These are phyloP conservation scores for Chionographis japonica DNA, from an alignment of 106 monocot species.

Conservation along the genomic window DNA sequence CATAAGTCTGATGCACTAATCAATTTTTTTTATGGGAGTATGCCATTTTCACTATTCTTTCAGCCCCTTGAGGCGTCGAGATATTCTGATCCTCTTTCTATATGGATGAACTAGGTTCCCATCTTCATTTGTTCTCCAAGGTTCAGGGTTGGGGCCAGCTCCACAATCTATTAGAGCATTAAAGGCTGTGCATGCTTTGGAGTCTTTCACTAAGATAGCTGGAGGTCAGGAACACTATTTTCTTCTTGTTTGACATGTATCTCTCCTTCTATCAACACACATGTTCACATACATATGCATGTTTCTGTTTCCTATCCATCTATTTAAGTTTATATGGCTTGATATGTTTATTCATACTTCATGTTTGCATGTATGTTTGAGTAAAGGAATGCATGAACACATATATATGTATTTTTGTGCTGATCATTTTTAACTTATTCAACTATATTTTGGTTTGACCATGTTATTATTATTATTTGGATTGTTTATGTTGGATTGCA, in stretches of 20 bases:
- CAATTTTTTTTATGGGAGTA: background rate
- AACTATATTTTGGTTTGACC: too few species aligned
- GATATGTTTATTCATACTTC: too few species aligned
- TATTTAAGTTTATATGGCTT: too few species aligned
- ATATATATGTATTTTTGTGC: too few species aligned
- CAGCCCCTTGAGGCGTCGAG: background rate
- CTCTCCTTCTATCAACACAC: background rate
- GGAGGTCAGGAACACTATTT: conserved; percentile 31
- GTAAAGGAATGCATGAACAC: too few species aligned
- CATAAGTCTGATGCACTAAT: background rate
- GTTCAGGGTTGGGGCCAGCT: conserved; percentile 65
- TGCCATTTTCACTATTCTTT: background rate
- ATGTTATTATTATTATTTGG: too few species aligned
- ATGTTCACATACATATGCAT: too few species aligned
- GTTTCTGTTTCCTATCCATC: too few species aligned
- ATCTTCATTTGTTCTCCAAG: conserved; percentile 69
- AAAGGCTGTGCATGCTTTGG: conserved; percentile 41
- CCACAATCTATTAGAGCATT: conserved; percentile 55
- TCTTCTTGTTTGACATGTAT: background rate
- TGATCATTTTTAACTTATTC: too few species aligned
- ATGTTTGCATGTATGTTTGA: too few species aligned
- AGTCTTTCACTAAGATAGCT: conserved; percentile 50
- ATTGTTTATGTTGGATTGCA: too few species aligned
- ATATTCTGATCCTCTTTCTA: conserved; percentile 3
- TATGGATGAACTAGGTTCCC: conserved; percentile 49